Evolutionary conservation across 495 filamentous ascomycete species (phyloP), one percentile per base, ranked within the genome.

Genomic region (Thermothielavioides terrestris): DNA sequence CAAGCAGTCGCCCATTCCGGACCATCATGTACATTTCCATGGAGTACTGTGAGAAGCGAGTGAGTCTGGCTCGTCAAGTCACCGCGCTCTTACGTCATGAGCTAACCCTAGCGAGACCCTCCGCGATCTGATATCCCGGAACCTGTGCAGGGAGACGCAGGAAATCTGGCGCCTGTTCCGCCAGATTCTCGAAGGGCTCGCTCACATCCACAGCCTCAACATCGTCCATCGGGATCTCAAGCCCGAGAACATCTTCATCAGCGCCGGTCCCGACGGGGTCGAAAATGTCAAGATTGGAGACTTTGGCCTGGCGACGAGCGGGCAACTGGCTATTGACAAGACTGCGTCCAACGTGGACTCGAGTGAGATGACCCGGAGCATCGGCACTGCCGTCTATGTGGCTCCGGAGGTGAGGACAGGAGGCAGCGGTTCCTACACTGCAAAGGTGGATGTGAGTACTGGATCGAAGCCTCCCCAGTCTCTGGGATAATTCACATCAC

Each of bases 201-300:
- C 77, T 31, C 89, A 98, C 66, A 89, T 98, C 38, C 92, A 98
- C 61, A 76, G 83, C 28, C 74, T 92, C 46, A 89, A 88, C 37
- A 95, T 98, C 55, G 91, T 98, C 18, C 92, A 98, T 60, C 84
- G 92, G 1, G 92, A 98, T 64, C 75, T 98, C n/a, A 97, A 97
- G 60, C 92, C 92, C 0, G 94, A 98, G 58, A 98, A 98, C 54
- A 81, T 98, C 40, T 98, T 98, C 68, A 92, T 97, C 56, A 64
- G 63, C 23, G 61, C 63, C 20, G 67, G 67, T 10, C 57, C 67
- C 10, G 94, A 97, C 59, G 78, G 83, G 28, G 77, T 84, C 2
- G 86, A 86, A 37, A 91, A 94, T 58, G 88, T 94, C 10, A 86
- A 89, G 48, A 96, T 98, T 52, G 92, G 92, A 42, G 92, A 98